phyloP scores from a whole-genome alignment of 768 basidiomycete species.

The Mrakia blollopis region DNA sequence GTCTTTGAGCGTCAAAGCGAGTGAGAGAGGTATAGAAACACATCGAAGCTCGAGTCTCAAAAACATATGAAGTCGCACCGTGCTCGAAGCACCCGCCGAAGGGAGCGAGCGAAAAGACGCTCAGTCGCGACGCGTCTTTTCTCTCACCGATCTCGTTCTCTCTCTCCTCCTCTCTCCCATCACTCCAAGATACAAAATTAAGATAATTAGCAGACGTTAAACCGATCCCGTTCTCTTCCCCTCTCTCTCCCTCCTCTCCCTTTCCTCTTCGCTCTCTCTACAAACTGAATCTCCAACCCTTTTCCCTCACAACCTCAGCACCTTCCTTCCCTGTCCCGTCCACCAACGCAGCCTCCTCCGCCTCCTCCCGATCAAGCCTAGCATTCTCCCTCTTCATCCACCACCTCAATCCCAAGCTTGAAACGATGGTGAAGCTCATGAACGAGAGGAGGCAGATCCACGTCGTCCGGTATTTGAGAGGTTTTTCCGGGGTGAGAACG shows the following conservation, averaged over 20 bases:
- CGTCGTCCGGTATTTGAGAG: conserved; percentile 44
- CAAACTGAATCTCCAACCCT: conserved; percentile 3
- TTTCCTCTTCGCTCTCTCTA: not conserved
- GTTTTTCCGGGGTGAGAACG: conserved; percentile 31
- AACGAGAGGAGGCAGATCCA: conserved; percentile 44
- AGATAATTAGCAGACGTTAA: too few relatives aligned
- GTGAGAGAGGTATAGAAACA: too few relatives aligned
- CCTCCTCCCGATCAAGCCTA: conserved; percentile 32
- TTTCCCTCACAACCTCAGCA: not conserved
- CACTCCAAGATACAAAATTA: too few relatives aligned
- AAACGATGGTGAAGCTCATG: conserved; percentile 39
- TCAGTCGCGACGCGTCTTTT: too few relatives aligned
- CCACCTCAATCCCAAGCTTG: conserved; percentile 36
- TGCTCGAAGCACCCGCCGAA: too few relatives aligned
- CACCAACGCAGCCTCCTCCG: too few relatives aligned
- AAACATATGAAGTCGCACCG: too few relatives aligned
- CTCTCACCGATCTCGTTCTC: too few relatives aligned
- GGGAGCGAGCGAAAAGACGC: too few relatives aligned
- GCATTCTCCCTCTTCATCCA: conserved; percentile 39
- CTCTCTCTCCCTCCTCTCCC: not conserved
- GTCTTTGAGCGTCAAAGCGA: too few relatives aligned
- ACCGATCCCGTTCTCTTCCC: not conserved
- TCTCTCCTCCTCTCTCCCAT: too few relatives aligned
- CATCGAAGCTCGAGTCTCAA: too few relatives aligned
- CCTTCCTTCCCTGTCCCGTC: not conserved